Evolutionary conservation across 176 grass and related monocot genomes (phyloP).

Genomic region (Raddia distichophylla): DNA sequence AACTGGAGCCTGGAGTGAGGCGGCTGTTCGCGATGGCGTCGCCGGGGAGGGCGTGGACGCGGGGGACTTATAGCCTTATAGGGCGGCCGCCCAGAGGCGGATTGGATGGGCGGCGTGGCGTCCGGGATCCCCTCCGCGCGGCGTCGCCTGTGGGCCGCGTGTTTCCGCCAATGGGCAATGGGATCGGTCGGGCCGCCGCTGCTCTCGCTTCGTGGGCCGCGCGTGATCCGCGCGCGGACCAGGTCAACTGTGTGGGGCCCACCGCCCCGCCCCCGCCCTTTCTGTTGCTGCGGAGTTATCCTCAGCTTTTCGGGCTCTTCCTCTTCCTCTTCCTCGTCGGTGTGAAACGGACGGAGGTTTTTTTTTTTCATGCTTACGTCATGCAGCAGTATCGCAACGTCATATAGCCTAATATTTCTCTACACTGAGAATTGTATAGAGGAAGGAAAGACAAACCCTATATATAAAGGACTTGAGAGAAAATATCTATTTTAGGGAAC

Average conservation of each 20-base stretch:
- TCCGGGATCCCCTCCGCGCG: conserved; percentile 33
- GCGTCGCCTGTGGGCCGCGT: neutral
- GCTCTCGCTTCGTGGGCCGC: neutral
- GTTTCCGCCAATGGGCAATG: neutral
- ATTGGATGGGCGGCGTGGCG: conserved; percentile 21
- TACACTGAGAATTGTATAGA: too few relatives aligned
- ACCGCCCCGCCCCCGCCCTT: too few relatives aligned
- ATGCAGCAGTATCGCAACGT: too few relatives aligned
- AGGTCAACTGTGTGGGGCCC: neutral
- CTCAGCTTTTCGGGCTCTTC: too few relatives aligned
- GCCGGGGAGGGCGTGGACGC: neutral
- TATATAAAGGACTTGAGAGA: too few relatives aligned
- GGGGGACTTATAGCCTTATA: conserved; percentile 28
- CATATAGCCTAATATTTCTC: too few relatives aligned
- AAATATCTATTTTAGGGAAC: too few relatives aligned
- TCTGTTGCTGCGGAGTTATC: too few relatives aligned
- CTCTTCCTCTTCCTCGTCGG: too few relatives aligned
- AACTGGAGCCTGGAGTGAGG: neutral
- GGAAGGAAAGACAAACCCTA: too few relatives aligned
- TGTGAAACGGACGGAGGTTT: too few relatives aligned
- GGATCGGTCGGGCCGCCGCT: neutral
- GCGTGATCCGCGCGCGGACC: conserved; percentile 39
- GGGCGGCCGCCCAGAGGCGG: conserved; percentile 13
- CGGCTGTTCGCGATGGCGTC: neutral
- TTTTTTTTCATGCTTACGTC: too few relatives aligned